A percentile compares a stretch with the other conserved stretches of the same genome.
Evolutionary conservation across 106 monocot genomes (phyloP).

Genomic region (Posidonia australis): DNA sequence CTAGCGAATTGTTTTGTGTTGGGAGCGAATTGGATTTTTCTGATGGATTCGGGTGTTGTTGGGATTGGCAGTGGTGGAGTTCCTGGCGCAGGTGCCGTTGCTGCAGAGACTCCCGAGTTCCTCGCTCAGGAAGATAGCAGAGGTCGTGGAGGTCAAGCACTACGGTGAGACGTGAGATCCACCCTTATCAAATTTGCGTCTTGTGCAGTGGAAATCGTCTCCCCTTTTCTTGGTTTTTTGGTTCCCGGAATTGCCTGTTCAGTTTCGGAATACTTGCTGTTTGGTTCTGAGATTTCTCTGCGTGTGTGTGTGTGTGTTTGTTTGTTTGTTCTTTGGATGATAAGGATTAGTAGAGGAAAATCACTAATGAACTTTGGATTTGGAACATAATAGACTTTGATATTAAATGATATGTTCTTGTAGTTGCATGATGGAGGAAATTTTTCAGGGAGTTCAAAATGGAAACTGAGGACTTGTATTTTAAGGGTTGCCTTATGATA

Average conservation of each 20-base stretch:
- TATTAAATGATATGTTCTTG: too few relatives aligned
- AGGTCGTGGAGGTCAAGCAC: conserved; percentile 44
- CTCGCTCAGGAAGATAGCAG: conserved; percentile 53
- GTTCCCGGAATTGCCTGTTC: not conserved
- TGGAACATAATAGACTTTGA: too few relatives aligned
- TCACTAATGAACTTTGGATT: too few relatives aligned
- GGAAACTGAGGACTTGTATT: too few relatives aligned
- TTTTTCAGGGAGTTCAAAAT: too few relatives aligned
- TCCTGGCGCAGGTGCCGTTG: conserved; percentile 73
- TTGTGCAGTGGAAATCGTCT: not conserved
- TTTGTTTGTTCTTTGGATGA: too few relatives aligned
- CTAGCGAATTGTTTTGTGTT: not conserved
- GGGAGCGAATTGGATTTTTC: not conserved
- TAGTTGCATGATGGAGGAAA: too few relatives aligned
- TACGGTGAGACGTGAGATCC: conserved; percentile 40
- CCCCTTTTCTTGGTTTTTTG: not conserved
- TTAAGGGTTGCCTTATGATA: too few relatives aligned
- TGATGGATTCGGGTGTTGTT: not conserved
- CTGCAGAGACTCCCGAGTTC: conserved; percentile 75
- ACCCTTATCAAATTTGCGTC: not conserved
- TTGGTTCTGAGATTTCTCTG: too few relatives aligned
- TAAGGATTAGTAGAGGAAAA: too few relatives aligned
- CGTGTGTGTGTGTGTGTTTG: too few relatives aligned
- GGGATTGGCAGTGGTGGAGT: conserved; percentile 52
- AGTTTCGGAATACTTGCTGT: too few relatives aligned